A percentile compares a stretch with the other conserved stretches of the same genome.
Evolutionary conservation across 2,329 filamentous ascomycete genomes (phyloP).

Genomic region (Penicillium brevicompactum): DNA sequence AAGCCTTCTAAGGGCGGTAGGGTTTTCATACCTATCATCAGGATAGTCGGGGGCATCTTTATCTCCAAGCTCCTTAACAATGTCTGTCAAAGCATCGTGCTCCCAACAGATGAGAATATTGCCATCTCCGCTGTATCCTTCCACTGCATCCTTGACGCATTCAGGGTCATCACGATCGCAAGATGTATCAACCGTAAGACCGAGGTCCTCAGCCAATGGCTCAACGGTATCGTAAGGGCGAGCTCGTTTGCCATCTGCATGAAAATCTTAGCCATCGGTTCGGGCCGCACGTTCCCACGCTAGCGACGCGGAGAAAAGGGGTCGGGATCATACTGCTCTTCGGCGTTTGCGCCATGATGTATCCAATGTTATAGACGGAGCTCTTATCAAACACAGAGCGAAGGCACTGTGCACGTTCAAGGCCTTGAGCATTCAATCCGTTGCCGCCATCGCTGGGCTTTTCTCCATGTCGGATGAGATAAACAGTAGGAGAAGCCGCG

Average conservation of each 20-base stretch:
- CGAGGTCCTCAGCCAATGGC: slow-evolving; percentile 59
- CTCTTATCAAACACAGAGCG: slow-evolving; percentile 56
- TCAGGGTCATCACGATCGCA: slow-evolving; percentile 59
- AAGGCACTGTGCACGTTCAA: slow-evolving; percentile 62
- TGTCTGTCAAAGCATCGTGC: slow-evolving; percentile 56
- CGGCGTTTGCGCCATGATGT: slow-evolving; percentile 61
- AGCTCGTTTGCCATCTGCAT: slow-evolving; percentile 51
- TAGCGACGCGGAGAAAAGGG: slow-evolving; percentile 1
- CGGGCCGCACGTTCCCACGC: neutral
- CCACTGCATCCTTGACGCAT: slow-evolving; percentile 56
- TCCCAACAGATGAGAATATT: slow-evolving; percentile 68
- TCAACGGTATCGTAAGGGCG: slow-evolving; percentile 61
- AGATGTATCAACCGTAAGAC: slow-evolving; percentile 56
- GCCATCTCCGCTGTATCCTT: slow-evolving; percentile 50
- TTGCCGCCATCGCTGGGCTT: slow-evolving; percentile 55
- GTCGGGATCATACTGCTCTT: slow-evolving; percentile 41
- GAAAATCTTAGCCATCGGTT: neutral
- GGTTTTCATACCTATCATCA: slow-evolving; percentile 39
- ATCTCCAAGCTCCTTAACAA: slow-evolving; percentile 56
- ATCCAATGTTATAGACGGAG: slow-evolving; percentile 58
- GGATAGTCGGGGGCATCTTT: slow-evolving; percentile 55
- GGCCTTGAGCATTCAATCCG: slow-evolving; percentile 56
- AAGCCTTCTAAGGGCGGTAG: no score
- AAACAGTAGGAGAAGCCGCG: slow-evolving; percentile 53
- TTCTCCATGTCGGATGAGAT: slow-evolving; percentile 66